Evolutionary conservation across 2,329 filamentous ascomycete genomes (phyloP).

Genomic region (Uncinocarpus reesii): DNA sequence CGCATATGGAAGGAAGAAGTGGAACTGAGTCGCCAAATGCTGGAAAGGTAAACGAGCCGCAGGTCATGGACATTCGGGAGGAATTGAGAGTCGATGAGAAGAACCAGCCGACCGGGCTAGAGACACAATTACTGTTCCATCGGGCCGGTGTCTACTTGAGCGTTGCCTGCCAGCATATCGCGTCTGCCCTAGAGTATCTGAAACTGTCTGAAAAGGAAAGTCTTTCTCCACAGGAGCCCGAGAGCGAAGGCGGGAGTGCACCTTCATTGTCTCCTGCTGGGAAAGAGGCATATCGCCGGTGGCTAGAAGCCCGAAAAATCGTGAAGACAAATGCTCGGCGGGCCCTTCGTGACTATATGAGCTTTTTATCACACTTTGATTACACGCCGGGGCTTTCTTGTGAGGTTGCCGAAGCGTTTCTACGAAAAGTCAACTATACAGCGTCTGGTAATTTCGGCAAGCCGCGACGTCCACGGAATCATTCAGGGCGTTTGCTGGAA

Average conservation of each 20-base stretch:
- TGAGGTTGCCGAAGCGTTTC: conserved; percentile 44
- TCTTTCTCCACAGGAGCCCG: not conserved
- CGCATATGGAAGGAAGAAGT: conserved; percentile 42
- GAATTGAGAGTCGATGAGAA: conserved; percentile 47
- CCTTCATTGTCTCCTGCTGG: conserved; percentile 36
- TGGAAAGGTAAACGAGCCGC: conserved; percentile 33
- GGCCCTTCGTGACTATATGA: conserved; percentile 62
- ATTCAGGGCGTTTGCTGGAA: conserved; percentile 18
- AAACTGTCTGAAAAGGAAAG: conserved; percentile 15
- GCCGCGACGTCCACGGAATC: conserved; percentile 23
- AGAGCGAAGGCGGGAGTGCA: not conserved
- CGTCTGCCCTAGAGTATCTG: conserved; percentile 45
- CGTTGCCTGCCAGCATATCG: conserved; percentile 57
- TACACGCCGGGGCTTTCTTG: conserved; percentile 63
- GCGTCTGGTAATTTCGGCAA: conserved; percentile 34
- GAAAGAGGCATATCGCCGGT: conserved; percentile 37
- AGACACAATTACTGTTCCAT: conserved; percentile 66
- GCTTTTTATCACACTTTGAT: conserved; percentile 63
- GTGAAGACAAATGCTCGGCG: conserved; percentile 66
- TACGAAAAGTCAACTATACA: conserved; percentile 44
- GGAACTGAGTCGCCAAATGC: conserved; percentile 39
- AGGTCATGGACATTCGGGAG: conserved; percentile 38
- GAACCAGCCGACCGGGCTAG: conserved; percentile 64
- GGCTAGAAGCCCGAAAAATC: conserved; percentile 53
- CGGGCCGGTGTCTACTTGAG: conserved; percentile 62